Evolutionary conservation across 306 rosid genomes (phyloP).

Genomic region (Corylus heterophylla): DNA sequence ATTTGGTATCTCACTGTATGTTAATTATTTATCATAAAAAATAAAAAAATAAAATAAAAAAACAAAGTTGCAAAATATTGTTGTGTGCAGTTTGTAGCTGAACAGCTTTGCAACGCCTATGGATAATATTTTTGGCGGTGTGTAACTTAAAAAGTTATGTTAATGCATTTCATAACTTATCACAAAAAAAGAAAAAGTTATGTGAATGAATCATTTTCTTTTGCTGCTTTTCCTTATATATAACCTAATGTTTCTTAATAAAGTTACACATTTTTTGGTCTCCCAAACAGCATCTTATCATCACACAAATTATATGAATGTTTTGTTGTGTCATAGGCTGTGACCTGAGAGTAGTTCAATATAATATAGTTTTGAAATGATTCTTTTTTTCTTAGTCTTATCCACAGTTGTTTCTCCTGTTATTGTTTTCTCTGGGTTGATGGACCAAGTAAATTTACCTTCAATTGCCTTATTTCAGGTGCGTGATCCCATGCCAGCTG

Average conservation of each 20-base stretch:
- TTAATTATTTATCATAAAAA: too few relatives aligned
- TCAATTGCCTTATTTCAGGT: slow-evolving; percentile 51
- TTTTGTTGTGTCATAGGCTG: not conserved
- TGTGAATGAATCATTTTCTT: not conserved
- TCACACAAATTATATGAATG: not conserved
- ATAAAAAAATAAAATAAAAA: too few relatives aligned
- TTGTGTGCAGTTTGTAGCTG: not conserved
- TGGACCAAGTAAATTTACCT: slow-evolving; percentile 8
- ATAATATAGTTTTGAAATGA: not conserved
- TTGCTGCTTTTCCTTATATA: too few relatives aligned
- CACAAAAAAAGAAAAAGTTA: not conserved
- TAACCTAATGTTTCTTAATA: not conserved
- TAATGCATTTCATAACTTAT: not conserved
- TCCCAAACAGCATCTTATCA: not conserved
- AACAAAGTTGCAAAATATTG: not conserved
- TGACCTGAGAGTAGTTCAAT: not conserved
- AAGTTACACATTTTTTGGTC: not conserved
- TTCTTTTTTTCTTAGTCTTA: not conserved
- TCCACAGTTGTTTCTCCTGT: not conserved
- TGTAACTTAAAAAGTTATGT: not conserved
- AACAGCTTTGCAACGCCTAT: not conserved
- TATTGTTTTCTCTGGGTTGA: slow-evolving; percentile 5
- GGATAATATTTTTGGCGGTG: not conserved
- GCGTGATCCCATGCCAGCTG: slow-evolving; percentile 99
- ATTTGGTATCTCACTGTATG: too few relatives aligned